These are phyloP conservation scores for Umbelopsis sp. DNA, from an alignment of 371 early-diverging fungal species.

Conservation along the genomic window DNA sequence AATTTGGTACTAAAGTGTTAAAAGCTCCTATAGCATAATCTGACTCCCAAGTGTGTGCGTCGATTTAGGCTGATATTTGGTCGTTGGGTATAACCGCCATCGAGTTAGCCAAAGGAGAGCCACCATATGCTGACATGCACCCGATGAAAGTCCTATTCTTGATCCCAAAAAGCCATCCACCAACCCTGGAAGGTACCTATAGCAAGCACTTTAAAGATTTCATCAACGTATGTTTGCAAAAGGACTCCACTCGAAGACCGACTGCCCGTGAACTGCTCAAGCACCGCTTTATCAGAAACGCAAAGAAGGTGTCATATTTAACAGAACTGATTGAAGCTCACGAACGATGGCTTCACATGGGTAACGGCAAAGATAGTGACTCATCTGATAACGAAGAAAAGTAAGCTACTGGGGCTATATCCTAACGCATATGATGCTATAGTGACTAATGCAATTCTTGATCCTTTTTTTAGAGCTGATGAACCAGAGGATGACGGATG, in stretches of 20 bases:
- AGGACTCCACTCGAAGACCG: constrained; percentile 84
- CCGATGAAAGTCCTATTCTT: constrained; percentile 93
- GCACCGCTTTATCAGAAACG: constrained; percentile 85
- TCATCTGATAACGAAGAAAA: constrained; percentile 59
- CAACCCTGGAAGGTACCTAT: constrained; percentile 77
- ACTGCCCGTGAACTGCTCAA: constrained; percentile 89
- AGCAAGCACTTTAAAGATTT: constrained; percentile 92
- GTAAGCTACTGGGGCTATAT: constrained; percentile 31
- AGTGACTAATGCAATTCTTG: not conserved
- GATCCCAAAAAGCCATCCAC: constrained; percentile 93
- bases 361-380: constrained; percentile 58
- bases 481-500: constrained; percentile 46
- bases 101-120: constrained; percentile 92
- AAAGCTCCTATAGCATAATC: not conserved
- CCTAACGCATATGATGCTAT: not conserved
- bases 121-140: constrained; percentile 92
- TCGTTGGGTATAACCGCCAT: constrained; percentile 98
- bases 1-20: not conserved
- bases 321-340: constrained; percentile 86
- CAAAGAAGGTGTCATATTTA: constrained; percentile 80
- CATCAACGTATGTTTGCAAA: constrained; percentile 84
- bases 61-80: constrained; percentile 93
- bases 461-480: constrained; percentile 28
- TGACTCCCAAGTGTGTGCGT: not conserved
- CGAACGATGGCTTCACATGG: constrained; percentile 70